Base-by-base conservation (phyloP, 192 early-diverging fungal genomes). In the Ambispora gerdemannii region DNA sequence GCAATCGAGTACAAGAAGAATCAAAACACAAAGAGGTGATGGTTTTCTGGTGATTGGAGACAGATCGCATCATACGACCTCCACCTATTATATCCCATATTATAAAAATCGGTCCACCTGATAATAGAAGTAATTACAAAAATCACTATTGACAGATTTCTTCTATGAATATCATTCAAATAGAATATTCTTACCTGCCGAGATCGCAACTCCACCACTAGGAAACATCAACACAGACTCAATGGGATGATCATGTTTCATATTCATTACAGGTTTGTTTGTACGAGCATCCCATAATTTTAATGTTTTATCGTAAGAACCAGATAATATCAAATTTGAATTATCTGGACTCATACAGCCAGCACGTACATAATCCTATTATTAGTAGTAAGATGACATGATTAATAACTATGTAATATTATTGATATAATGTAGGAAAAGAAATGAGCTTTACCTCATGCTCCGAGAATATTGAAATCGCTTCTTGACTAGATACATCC, bases 271-370 rank as follows among this genome's bases (percentile, higher is more conserved):
- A 80, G 92, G 90, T 19, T 59, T 63, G 64, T 89, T 86, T 27
- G 89, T 79, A 30, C 96, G 87, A 71, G 89, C 75, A 77, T 99
- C 97, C 93, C 93, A 99, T 20, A 98, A 78, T 68, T 88, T 88
- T 30, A 98, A 88, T 27, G 93, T 94, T 72, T 96, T 93, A 81
- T 99, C 97, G 72, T 99, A 99, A 1, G 95, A 96, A 6, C 96
- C 94, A 1, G 93, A 86, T 15, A 88, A 73, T 56, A 98, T 74
- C 67, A 98, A 63, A 49, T 92, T 83, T 43, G 91, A 89, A 78
- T 94, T 95, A 28, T 89, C 87, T 33, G 79, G 75, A 47, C 82
- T 86, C 67, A 93, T 85, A 50, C 84, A 76, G 8, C 87, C 94
- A 25, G 86, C 78, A 17, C 94, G 89, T 59, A 97, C 89, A 74